A percentile compares a stretch with the other conserved stretches of the same genome.
Conservation (phyloP, 345 rosid genomes). For the Boechera divaricarpa region DNA sequence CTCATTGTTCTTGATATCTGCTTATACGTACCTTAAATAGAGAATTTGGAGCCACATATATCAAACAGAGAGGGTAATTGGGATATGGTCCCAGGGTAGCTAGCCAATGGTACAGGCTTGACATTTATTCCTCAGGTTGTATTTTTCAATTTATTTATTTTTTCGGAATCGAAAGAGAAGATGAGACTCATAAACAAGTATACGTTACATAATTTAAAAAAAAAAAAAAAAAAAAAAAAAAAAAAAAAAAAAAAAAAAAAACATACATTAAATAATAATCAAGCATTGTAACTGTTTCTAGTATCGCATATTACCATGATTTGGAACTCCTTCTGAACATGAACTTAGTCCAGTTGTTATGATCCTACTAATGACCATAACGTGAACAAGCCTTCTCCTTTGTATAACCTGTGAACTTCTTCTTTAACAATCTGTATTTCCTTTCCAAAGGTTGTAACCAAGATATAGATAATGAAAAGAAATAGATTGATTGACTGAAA, state of each 20-base stretch:
- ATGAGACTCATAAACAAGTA: neutral
- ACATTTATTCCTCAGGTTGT: neutral
- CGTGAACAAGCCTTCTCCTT: no score
- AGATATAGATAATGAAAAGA: no score
- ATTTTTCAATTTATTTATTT: neutral
- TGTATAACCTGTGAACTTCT: no score
- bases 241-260: no score
- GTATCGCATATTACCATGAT: neutral
- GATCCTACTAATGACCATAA: no score
- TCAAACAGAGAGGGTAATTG: neutral
- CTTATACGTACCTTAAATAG: neutral
- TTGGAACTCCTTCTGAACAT: slow-evolving; percentile 11
- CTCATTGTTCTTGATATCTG: neutral
- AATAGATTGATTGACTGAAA: no score
- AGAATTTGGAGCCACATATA: slow-evolving; percentile 16
- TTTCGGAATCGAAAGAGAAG: neutral
- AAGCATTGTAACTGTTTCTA: neutral
- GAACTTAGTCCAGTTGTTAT: neutral
- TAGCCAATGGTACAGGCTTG: slow-evolving; percentile 5
- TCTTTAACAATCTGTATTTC: no score
- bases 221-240: no score
- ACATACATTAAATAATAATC: no score
- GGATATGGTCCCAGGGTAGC: slow-evolving; percentile 5
- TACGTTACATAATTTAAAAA: neutral
- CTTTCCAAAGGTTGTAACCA: no score